A percentile compares a stretch with the other conserved stretches of the same genome.
Conservation (phyloP, 495 filamentous ascomycete species). For the Margaritispora aquatica region DNA sequence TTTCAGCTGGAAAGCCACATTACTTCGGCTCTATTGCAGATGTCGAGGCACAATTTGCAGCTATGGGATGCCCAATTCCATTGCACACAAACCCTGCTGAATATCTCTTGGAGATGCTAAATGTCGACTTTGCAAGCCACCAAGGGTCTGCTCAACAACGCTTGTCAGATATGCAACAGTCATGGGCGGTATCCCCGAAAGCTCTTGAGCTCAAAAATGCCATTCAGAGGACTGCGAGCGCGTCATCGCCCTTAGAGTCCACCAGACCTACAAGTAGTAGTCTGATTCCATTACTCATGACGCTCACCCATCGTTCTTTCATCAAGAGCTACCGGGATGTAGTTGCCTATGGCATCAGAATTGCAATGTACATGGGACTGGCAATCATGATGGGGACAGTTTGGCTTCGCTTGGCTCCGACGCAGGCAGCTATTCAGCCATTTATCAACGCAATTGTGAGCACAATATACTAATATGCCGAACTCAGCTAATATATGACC, state of each 20-base stretch:
- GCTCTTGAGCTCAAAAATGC: neutral
- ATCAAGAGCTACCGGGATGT: slow-evolving; percentile 80
- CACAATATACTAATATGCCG: neutral
- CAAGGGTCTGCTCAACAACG: slow-evolving; percentile 32
- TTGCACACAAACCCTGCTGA: slow-evolving; percentile 71
- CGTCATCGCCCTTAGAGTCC: neutral
- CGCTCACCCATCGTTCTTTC: slow-evolving; percentile 62
- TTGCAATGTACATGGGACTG: slow-evolving; percentile 72
- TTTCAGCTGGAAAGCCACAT: slow-evolving; percentile 60
- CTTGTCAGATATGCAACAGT: slow-evolving; percentile 35
- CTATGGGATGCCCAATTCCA: slow-evolving; percentile 53
- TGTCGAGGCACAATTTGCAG: slow-evolving; percentile 51
- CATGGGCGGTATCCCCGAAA: slow-evolving; percentile 31
- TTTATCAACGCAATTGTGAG: slow-evolving; percentile 65
- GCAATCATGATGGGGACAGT: slow-evolving; percentile 88
- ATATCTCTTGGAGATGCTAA: slow-evolving; percentile 67
- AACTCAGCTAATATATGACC: slow-evolving; percentile 1
- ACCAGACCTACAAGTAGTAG: slow-evolving; percentile 8
- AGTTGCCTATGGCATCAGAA: slow-evolving; percentile 71
- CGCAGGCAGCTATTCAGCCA: slow-evolving; percentile 65
- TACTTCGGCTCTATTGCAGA: slow-evolving; percentile 57
- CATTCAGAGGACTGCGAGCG: neutral
- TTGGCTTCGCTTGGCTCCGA: slow-evolving; percentile 60
- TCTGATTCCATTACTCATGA: slow-evolving; percentile 20
- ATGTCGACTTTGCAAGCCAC: slow-evolving; percentile 59